Evolutionary conservation across 768 basidiomycete genomes (phyloP).

Genomic region (Naganishia randhawae): DNA sequence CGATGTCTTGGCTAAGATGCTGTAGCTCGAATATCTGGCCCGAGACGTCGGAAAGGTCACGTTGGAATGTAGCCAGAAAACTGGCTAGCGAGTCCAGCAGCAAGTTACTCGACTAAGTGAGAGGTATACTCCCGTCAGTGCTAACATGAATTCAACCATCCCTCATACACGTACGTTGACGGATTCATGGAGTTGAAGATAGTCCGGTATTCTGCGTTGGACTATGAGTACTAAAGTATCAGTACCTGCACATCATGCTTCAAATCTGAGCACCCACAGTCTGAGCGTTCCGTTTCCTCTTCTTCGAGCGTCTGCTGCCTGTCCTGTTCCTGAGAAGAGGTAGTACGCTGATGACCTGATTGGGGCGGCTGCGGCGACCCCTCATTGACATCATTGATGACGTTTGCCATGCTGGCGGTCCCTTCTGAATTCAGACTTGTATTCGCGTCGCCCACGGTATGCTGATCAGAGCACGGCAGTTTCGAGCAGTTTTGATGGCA

Average conservation of each 20-base stretch:
- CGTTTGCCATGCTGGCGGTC: not conserved
- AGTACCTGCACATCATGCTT: not conserved
- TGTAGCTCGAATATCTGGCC: slow-evolving; percentile 95
- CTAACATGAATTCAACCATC: too few species aligned
- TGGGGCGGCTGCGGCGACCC: not conserved
- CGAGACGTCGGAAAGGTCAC: slow-evolving; percentile 86
- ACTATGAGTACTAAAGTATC: not conserved
- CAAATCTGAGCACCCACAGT: not conserved
- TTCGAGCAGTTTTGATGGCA: too few species aligned
- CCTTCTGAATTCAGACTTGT: too few species aligned
- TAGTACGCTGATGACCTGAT: not conserved
- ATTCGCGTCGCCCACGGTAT: too few species aligned
- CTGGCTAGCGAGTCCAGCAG: slow-evolving; percentile 82
- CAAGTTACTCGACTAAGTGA: slow-evolving; percentile 78
- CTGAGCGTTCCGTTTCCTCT: not conserved
- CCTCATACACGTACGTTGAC: slow-evolving; percentile 3
- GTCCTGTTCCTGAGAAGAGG: not conserved
- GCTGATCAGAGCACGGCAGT: too few species aligned
- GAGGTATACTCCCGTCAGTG: too few species aligned
- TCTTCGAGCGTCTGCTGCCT: not conserved
- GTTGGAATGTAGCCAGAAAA: slow-evolving; percentile 93
- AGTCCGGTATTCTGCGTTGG: slow-evolving; percentile 17
- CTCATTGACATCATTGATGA: not conserved
- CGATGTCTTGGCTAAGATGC: slow-evolving; percentile 82
- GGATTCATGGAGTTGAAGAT: slow-evolving; percentile 18